These are phyloP conservation scores for Orbilia brochopaga DNA, from an alignment of 2,329 filamentous ascomycete genomes.

Conservation along the genomic window DNA sequence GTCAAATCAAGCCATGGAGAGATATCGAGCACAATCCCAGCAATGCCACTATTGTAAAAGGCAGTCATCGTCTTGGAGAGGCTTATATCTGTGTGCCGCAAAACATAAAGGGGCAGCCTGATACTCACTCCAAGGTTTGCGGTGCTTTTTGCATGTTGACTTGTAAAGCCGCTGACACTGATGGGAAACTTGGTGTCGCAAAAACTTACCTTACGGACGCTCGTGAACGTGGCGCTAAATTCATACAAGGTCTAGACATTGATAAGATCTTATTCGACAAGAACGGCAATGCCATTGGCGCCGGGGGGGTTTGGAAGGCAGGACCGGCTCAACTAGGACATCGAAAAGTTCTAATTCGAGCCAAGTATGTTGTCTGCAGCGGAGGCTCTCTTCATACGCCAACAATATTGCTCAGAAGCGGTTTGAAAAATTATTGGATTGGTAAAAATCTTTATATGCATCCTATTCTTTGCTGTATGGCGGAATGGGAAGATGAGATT, in stretches of 20 bases:
- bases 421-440: conserved; percentile 69
- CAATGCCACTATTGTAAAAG: conserved; percentile 17
- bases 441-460: conserved; percentile 83
- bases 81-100: conserved; percentile 27
- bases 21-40: conserved; percentile 35
- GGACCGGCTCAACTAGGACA: conserved; percentile 61
- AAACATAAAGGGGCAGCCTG: conserved; percentile 36
- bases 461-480: conserved; percentile 68
- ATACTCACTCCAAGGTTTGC: conserved; percentile 44
- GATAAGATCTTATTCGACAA: conserved; percentile 72
- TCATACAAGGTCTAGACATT: conserved; percentile 81
- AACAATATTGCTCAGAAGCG: conserved; percentile 75
- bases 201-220: conserved; percentile 81
- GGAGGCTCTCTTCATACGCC: conserved; percentile 79
- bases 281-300: conserved; percentile 67
- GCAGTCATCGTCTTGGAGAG: conserved; percentile 42
- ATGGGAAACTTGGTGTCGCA: conserved; percentile 78
- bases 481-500: conserved; percentile 71
- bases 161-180: conserved; percentile 61
- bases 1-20: conserved; percentile 25
- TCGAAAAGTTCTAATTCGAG: conserved; percentile 56
- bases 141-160: conserved; percentile 64
- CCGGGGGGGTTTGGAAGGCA: conserved; percentile 76
- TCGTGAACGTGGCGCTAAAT: conserved; percentile 74
- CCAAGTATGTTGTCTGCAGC: conserved; percentile 55